phyloP scores from a whole-genome alignment of 805 yeast genomes.

The Wickerhamomyces chaumierensis region DNA sequence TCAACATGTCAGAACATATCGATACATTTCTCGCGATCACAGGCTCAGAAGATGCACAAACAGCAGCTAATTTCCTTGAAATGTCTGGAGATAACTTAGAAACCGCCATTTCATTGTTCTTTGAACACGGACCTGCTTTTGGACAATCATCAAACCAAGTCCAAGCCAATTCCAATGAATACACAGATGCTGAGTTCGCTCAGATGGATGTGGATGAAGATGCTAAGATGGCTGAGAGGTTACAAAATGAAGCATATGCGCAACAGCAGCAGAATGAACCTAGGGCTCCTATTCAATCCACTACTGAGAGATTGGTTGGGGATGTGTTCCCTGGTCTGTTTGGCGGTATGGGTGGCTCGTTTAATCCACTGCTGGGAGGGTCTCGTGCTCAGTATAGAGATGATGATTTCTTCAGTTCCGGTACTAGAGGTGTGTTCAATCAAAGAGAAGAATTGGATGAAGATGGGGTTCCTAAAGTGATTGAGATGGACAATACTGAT shows the following conservation, averaged over 20 bases:
- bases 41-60: conserved; percentile 50
- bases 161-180: conserved; percentile 1
- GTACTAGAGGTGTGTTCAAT: conserved; percentile 24
- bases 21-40: conserved; percentile 80
- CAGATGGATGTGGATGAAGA: conserved; percentile 23
- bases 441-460: conserved; percentile 28
- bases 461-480: conserved; percentile 21
- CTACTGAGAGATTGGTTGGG: conserved; percentile 63
- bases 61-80: conserved; percentile 69
- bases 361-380: conserved; percentile 5
- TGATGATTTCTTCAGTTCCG: conserved; percentile 21
- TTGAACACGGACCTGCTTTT: conserved; percentile 47
- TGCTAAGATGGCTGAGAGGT: conserved; percentile 46
- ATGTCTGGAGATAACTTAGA: conserved; percentile 72
- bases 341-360: conserved; percentile 28
- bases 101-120: conserved; percentile 71
- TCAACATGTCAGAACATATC: conserved; percentile 33
- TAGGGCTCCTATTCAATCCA: conserved; percentile 68
- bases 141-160: conserved; percentile 2
- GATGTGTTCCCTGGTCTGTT: conserved; percentile 23
- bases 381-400: conserved; percentile 1
- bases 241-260: conserved; percentile 62
- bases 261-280: conserved; percentile 29
- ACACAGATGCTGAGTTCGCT: conserved; percentile 3
- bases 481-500: conserved; percentile 24